Evolutionary conservation across 2,329 filamentous ascomycete species (phyloP).

Genomic region (Sporothrix globosa): DNA sequence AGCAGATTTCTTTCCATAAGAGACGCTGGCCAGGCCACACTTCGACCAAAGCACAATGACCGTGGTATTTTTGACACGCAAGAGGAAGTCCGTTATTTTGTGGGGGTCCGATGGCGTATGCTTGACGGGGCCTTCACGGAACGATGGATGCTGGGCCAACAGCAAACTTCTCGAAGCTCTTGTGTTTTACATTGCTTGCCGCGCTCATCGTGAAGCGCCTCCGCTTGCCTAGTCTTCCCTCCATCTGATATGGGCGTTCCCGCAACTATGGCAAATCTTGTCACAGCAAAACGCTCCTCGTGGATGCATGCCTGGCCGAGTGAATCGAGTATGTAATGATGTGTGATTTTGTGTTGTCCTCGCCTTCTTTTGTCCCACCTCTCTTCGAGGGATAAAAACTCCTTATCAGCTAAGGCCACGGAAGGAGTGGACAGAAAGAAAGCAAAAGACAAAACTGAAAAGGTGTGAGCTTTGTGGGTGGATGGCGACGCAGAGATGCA

Average conservation of each 20-base stretch:
- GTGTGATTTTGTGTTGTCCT: slow-evolving; percentile 24
- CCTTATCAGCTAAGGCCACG: slow-evolving; percentile 28
- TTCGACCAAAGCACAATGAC: not conserved
- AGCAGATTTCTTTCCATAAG: not conserved
- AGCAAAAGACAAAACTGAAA: not conserved
- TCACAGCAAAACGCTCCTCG: not conserved
- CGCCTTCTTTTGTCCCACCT: not conserved
- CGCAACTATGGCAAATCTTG: not conserved
- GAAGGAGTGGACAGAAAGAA: slow-evolving; percentile 27
- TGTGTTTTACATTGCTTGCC: not conserved
- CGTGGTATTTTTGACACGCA: not conserved
- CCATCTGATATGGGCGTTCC: not conserved
- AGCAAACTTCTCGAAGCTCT: slow-evolving; percentile 9
- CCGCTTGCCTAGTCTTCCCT: not conserved
- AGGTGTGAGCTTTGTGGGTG: not conserved
- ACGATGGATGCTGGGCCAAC: not conserved
- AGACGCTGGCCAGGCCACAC: not conserved
- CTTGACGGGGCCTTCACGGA: not conserved
- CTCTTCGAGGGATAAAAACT: not conserved
- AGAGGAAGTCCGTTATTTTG: not conserved
- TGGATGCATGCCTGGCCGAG: not conserved
- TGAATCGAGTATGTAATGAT: slow-evolving; percentile 23
- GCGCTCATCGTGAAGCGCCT: not conserved
- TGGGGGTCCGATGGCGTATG: not conserved
- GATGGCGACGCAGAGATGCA: not conserved